Evolutionary conservation across 2,329 filamentous ascomycete species (phyloP), one percentile per base, ranked within the genome.

Genomic region (Fonsecaea nubica): DNA sequence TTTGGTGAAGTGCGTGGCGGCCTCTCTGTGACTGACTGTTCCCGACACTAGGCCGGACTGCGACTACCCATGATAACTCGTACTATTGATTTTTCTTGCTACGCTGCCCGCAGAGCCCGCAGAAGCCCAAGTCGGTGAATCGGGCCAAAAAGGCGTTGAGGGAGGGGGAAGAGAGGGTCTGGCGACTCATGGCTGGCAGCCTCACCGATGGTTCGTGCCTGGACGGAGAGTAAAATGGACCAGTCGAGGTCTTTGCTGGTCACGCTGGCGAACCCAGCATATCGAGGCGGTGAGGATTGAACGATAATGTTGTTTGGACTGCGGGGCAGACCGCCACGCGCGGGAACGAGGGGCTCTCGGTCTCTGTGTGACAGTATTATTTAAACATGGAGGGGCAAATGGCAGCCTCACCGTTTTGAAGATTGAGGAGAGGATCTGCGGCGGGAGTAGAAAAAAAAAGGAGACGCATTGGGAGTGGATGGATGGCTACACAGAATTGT

Each of bases 21-120:
- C 62, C 40, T 53, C 21, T 7, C 56, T 40, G 33, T 35, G 25
- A 25, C 25, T 25, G 25, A 25, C 25, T 25, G 25, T 21, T 58
- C 61, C 65, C 50, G 65, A 63, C 65, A 67, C 65, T 67, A 67
- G 53, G 30, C 60, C 65, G 65, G 65, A 53, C 48, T 54, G 53
- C 55, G 54, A 64, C 54, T 52, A 65, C 36, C 21, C 25, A 25
- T n/a, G n/a, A n/a, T 21, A 38, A 38, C 21, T 50, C 18, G 10
- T 52, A 61, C 58, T 53, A 61, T 61, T 53, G 58, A 61, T 54
- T 61, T 12, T 36, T 3, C 42, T 42, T 5, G 15, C 10, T 18
- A 12, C 12, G 42, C 36, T 50, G 55, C 25, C 62, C 33, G 57
- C 25, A n/a, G 35, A 18, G 40, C 21, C 25, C 13, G 32, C n/a